Percentiles rank a stretch among this genome's conserved stretches.
Evolutionary conservation across 2,329 filamentous ascomycete genomes (phyloP).

Genomic region (Calonectria crousiana): DNA sequence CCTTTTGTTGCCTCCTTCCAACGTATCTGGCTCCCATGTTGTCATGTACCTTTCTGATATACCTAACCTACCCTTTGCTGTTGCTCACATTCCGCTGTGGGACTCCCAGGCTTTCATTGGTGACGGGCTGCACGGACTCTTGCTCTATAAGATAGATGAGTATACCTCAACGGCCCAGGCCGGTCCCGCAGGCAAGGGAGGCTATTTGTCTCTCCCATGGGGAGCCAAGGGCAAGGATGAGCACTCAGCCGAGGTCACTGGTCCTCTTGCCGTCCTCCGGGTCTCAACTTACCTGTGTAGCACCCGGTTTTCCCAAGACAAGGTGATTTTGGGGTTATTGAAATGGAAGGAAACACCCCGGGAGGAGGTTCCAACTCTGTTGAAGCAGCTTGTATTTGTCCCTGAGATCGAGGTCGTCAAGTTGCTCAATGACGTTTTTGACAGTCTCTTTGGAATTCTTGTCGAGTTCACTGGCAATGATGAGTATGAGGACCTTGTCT

Average conservation of each 20-base stretch:
- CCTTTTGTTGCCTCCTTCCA: constrained; percentile 80
- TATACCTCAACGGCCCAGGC: constrained; percentile 78
- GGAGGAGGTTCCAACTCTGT: constrained; percentile 77
- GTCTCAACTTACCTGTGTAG: constrained; percentile 92
- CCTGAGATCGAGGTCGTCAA: constrained; percentile 99
- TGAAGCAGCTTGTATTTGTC: constrained; percentile 91
- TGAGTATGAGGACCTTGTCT: constrained; percentile 92
- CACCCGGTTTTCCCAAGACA: constrained; percentile 93
- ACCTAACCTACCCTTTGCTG: constrained; percentile 88
- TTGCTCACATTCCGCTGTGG: constrained; percentile 95
- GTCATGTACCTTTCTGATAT: constrained; percentile 91
- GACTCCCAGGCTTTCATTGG: constrained; percentile 89
- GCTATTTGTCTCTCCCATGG: constrained; percentile 90
- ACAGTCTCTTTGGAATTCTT: constrained; percentile 90
- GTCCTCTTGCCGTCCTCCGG: constrained; percentile 82
- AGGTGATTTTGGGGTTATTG: constrained; percentile 83
- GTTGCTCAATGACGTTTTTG: constrained; percentile 87
- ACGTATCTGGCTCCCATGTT: constrained; percentile 86
- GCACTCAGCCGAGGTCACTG: constrained; percentile 80
- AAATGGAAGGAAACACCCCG: constrained; percentile 85
- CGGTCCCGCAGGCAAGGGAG: constrained; percentile 78
- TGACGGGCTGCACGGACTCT: constrained; percentile 83
- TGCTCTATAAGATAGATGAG: constrained; percentile 94
- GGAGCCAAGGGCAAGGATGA: constrained; percentile 75
- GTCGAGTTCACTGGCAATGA: constrained; percentile 93